Conservation (phyloP, 129 eudicot species). For the Arctium minus region DNA sequence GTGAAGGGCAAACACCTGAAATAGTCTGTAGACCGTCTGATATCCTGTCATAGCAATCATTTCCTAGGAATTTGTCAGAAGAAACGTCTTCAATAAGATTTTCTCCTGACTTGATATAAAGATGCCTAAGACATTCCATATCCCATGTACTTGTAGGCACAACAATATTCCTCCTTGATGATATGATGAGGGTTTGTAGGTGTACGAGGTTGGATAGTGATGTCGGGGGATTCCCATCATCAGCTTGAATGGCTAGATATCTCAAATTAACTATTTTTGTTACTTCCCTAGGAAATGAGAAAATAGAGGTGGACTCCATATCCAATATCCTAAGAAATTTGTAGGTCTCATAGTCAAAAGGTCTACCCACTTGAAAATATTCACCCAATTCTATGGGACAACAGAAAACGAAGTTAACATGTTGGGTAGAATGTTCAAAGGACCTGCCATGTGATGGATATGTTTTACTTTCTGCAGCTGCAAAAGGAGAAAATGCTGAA, state of each 20-base stretch:
- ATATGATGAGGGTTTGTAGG: conserved; percentile 25
- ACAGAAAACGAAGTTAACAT: conserved; percentile 16
- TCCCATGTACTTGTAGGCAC: conserved; percentile 22
- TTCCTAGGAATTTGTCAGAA: not conserved
- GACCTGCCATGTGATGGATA: conserved; percentile 1
- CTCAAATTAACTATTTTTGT: conserved; percentile 27
- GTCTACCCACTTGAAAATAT: conserved; percentile 6
- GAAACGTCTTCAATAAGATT: conserved; percentile 10
- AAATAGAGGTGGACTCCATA: conserved; percentile 9
- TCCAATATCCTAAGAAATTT: conserved; percentile 29
- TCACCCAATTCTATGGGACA: conserved; percentile 18
- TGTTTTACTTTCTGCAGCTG: conserved; percentile 12
- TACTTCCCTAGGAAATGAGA: conserved; percentile 19
- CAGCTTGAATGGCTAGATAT: conserved; percentile 29
- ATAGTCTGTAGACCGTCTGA: conserved; percentile 26
- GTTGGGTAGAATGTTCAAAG: conserved; percentile 5
- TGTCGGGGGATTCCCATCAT: conserved; percentile 19
- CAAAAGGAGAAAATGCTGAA: conserved; percentile 15
- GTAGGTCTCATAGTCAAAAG: not conserved
- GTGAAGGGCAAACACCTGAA: conserved; percentile 20
- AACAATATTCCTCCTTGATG: not conserved
- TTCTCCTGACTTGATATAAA: conserved; percentile 7
- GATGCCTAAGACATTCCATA: conserved; percentile 26
- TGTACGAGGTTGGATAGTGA: conserved; percentile 24
- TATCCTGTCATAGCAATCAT: not conserved